Evolutionary conservation across 2,329 filamentous ascomycete species (phyloP).

Genomic region (Aspergillus fumigatus): DNA sequence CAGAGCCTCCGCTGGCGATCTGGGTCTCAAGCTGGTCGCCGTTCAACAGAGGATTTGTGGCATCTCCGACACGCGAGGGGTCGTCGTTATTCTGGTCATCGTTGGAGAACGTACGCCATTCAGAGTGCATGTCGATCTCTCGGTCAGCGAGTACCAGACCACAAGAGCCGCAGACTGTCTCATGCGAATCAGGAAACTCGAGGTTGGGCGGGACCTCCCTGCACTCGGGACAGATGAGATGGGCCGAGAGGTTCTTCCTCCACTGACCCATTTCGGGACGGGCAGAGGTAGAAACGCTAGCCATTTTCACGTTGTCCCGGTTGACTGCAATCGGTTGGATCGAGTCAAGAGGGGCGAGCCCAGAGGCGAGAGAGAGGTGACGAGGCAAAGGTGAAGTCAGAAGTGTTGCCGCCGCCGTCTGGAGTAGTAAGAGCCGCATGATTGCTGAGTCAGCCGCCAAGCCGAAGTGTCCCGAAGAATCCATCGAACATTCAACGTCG

Average conservation of each 20-base stretch:
- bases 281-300: slow-evolving; percentile 32
- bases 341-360: slow-evolving; percentile 16
- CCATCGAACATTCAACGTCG: slow-evolving; percentile 20
- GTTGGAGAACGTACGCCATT: slow-evolving; percentile 98
- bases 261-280: slow-evolving; percentile 49
- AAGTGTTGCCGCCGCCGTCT: not conserved
- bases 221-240: slow-evolving; percentile 85
- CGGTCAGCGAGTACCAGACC: slow-evolving; percentile 86
- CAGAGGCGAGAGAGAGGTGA: slow-evolving; percentile 9
- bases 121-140: slow-evolving; percentile 91
- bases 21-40: slow-evolving; percentile 84
- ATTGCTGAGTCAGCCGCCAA: slow-evolving; percentile 25
- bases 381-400: slow-evolving; percentile 7
- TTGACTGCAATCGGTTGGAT: slow-evolving; percentile 14
- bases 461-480: slow-evolving; percentile 24
- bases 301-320: slow-evolving; percentile 28
- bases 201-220: slow-evolving; percentile 87
- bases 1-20: slow-evolving; percentile 76
- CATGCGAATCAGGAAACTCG: slow-evolving; percentile 86
- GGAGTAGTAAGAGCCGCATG: slow-evolving; percentile 16
- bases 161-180: slow-evolving; percentile 89
- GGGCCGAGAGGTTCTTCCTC: slow-evolving; percentile 81
- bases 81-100: slow-evolving; percentile 96
- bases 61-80: slow-evolving; percentile 95
- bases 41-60: slow-evolving; percentile 81